Conservation (phyloP, 768 basidiomycete genomes). For the Asterophora lycoperdoides region DNA sequence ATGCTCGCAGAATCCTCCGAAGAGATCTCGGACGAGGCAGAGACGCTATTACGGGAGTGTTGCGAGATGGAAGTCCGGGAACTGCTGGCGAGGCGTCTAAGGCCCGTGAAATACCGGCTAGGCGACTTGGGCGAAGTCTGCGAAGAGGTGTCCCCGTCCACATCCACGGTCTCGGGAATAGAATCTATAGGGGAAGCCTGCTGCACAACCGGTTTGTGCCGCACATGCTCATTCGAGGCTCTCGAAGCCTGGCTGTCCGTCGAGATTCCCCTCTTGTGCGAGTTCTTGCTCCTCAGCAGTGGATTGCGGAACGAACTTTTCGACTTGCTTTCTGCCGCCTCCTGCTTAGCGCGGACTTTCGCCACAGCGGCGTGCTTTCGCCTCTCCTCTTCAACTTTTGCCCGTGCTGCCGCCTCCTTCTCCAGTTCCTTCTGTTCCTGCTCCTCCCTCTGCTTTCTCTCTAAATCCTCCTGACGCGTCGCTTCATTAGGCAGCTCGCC, state of each 20-base stretch:
- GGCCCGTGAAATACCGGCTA: slow-evolving; percentile 44
- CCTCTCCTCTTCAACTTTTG: slow-evolving; percentile 22
- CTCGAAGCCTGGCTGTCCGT: not conserved
- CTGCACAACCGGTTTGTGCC: slow-evolving; percentile 7
- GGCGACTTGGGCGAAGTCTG: slow-evolving; percentile 51
- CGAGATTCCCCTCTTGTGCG: slow-evolving; percentile 8
- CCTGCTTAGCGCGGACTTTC: slow-evolving; percentile 22
- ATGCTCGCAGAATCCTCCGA: slow-evolving; percentile 64
- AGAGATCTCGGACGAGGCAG: slow-evolving; percentile 55
- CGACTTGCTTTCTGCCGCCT: slow-evolving; percentile 17
- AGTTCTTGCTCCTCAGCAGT: slow-evolving; percentile 12
- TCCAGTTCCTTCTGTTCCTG: slow-evolving; percentile 13
- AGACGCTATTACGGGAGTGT: slow-evolving; percentile 52
- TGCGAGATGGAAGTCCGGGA: slow-evolving; percentile 35
- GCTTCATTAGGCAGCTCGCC: slow-evolving; percentile 43
- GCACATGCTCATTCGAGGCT: slow-evolving; percentile 4
- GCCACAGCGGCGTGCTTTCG: slow-evolving; percentile 18
- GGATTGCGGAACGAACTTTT: slow-evolving; percentile 14
- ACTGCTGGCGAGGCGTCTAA: slow-evolving; percentile 44
- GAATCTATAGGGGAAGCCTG: not conserved
- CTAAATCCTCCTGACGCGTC: slow-evolving; percentile 3
- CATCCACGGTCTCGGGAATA: slow-evolving; percentile 5
- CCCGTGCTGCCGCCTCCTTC: slow-evolving; percentile 14
- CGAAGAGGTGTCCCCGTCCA: slow-evolving; percentile 22
- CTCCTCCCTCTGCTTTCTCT: slow-evolving; percentile 10